These are phyloP conservation scores for Trichoderma pleuroti DNA, from an alignment of 2,329 filamentous ascomycete genomes.

Conservation along the genomic window DNA sequence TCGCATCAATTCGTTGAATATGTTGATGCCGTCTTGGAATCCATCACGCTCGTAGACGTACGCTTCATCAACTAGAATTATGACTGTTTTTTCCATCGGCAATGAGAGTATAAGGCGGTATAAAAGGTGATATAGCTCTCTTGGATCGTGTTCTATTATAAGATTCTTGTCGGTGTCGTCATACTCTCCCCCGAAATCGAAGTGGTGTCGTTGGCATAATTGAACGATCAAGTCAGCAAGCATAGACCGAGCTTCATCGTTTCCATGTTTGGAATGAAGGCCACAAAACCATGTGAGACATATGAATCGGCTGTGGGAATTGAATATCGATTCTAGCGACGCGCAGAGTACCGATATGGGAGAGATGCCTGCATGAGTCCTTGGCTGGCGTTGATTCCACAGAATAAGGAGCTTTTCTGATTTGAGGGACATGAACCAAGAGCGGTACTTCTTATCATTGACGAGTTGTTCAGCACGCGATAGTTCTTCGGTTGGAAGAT, in stretches of 20 bases:
- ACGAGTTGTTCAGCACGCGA: neutral
- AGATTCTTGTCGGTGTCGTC: neutral
- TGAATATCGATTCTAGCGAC: neutral
- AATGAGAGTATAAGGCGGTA: neutral
- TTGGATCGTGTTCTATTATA: neutral
- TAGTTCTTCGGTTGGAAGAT: neutral
- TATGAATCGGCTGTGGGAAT: neutral
- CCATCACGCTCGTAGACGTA: neutral
- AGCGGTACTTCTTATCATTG: rapidly evolving
- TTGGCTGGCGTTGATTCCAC: neutral
- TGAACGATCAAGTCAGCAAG: neutral
- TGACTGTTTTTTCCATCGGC: neutral
- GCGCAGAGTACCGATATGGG: neutral
- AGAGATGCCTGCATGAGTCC: neutral
- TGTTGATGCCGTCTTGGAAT: neutral
- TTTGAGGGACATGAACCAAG: neutral
- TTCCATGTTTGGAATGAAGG: neutral
- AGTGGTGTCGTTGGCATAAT: neutral
- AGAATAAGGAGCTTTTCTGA: neutral
- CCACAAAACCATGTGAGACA: neutral
- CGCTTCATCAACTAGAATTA: neutral
- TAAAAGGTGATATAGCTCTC: neutral
- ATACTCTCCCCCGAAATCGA: neutral
- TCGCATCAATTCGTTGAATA: neutral
- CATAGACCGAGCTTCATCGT: neutral